Base-by-base conservation (phyloP, 2,329 filamentous ascomycete genomes). In the Parastagonospora nodorum region DNA sequence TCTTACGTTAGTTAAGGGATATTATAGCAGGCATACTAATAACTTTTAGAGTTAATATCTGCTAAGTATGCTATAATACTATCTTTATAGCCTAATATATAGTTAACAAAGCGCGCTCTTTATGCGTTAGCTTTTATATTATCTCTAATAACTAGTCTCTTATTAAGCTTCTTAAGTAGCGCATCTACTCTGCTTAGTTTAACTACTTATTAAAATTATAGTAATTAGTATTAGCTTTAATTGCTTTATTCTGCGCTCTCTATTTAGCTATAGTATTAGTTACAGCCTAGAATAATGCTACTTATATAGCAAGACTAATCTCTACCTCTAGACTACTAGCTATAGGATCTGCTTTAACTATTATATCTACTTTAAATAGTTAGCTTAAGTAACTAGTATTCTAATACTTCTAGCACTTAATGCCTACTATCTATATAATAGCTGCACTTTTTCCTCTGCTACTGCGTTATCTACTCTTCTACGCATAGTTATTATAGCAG, bases 131-230 rank as follows among this genome's bases (percentile, higher is more conserved):
- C 41, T 39, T 46, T 10, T 41, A 24, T 11, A 19, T 40, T 28
- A 40, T 41, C 4, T 14, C 37, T 10, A 46, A 29, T 14, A 55
- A 33, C 52, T n/a, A 55, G 14, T 15, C 16, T 8, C 31, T 11
- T n/a, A 48, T 38, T n/a, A 55, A 45, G 8, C 51, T 38, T 14
- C 38, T 42, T 15, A 55, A 48, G 37, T 52, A 35, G 9, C 29
- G n/a, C 24, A 35, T 41, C 50, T 28, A 52, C 14, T 35, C 29
- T 7, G 30, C 19, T n/a, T 33, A 15, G 31, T 37, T 27, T 16
- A 52, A 36, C 45, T 19, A 52, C 14, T 42, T 16, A 14, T 29
- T 14, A 8, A 44, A 48, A 14, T 44, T 9, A 19, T 39, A 48
- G 15, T 16, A 16, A 19, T 52, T 40, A 3, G 8, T 35, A 19